Conservation (phyloP, 768 basidiomycete genomes). For the Tricholomella constricta region DNA sequence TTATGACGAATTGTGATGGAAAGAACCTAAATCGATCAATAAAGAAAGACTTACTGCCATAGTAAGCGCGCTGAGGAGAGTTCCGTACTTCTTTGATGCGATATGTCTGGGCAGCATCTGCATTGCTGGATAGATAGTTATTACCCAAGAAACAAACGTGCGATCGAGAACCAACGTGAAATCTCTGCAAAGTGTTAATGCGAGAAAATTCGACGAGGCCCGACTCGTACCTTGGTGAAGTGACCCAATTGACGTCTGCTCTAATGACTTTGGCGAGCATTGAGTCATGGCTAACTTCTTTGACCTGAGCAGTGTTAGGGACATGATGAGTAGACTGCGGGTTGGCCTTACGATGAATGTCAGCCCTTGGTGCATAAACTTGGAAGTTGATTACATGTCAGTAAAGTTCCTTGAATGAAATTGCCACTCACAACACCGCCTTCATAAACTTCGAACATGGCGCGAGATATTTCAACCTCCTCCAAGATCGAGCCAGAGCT, state of each 20-base stretch:
- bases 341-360: constrained; percentile 65
- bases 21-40: neutral
- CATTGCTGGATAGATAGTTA: constrained; percentile 47
- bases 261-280: constrained; percentile 69
- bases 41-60: constrained; percentile 58
- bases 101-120: constrained; percentile 76
- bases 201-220: neutral
- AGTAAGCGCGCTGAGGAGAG: constrained; percentile 60
- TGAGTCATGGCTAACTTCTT: constrained; percentile 79
- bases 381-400: neutral
- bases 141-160: neutral
- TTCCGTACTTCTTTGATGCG: constrained; percentile 67
- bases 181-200: constrained; percentile 49
- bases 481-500: constrained; percentile 56
- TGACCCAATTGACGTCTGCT: constrained; percentile 85
- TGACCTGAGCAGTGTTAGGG: constrained; percentile 47
- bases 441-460: constrained; percentile 88
- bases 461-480: constrained; percentile 81
- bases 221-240: constrained; percentile 56
- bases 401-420: neutral
- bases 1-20: constrained; percentile 24
- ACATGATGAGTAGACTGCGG: neutral
- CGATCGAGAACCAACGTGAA: constrained; percentile 56
- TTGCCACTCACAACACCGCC: constrained; percentile 68
- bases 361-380: constrained; percentile 90